Evolutionary conservation across 2,329 filamentous ascomycete genomes (phyloP), one percentile per base, ranked within the genome.

Genomic region (Endoconidiophora laricicola): DNA sequence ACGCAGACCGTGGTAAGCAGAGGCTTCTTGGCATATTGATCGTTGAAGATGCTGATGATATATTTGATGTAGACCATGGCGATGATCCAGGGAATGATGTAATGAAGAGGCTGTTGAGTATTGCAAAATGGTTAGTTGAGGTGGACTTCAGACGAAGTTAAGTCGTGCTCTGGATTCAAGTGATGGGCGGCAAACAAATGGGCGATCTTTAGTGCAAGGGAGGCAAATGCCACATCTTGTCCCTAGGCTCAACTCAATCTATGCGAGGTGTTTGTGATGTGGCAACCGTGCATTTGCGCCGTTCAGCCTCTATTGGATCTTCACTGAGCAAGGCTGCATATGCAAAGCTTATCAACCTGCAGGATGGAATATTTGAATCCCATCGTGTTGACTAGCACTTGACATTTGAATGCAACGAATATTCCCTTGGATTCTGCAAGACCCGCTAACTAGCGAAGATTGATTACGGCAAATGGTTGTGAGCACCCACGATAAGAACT

Each of bases 1-100:
- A 90, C 94, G 62, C 95, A 86, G 90, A 98, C 98, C 66, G 94
- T 98, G 55, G 91, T 98, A 60, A 98, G 77, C 40, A 98, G 85
- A 84, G 62, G 53, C 23, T 6, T 26, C 29, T 39, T 45, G 3
- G 43, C 47, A 40, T 47, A 48, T 39, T 50, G 29, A 20, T 40
- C 37, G 40, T 47, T 49, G 23, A 53, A 50, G 23, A 50, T 12
- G 39, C 16, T 10, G 3, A 53, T 24, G 24, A 36, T 33, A 16
- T 40, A 16, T 18, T 43, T 45, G 43, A 53, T 4, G 20, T 46
- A 46, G 18, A 38, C 39, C 51, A 53, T 53, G 38, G 45, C 37
- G 38, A 50, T 22, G 16, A 50, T 26, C 47, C 47, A 49, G 38
- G 48, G 44, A 18, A 49, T 20, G 16, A 50, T 22, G 10, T 46